phyloP scores from a whole-genome alignment of 257 asterid species.

The Primulina huaijiensis region DNA sequence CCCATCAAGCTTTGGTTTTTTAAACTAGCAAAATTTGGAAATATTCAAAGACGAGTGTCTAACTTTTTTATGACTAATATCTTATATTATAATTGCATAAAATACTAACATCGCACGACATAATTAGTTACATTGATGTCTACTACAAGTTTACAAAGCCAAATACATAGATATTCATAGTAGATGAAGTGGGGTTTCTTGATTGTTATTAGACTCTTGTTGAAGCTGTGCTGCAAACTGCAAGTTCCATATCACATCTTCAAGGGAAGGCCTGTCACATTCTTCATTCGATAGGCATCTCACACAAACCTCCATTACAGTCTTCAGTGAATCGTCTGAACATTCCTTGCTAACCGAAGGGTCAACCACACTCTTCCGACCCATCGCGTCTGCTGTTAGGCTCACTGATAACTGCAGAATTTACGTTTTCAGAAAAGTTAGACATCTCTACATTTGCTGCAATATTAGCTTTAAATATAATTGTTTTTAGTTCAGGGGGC shows the following conservation, averaged over 20 bases:
- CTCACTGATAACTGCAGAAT: slow-evolving; percentile 49
- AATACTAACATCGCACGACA: no score
- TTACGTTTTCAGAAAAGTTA: no score
- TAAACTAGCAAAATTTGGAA: no score
- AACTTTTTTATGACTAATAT: no score
- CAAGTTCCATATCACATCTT: slow-evolving; percentile 81
- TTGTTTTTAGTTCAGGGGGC: no score
- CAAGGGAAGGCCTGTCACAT: slow-evolving; percentile 65
- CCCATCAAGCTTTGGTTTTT: no score
- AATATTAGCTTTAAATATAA: background rate
- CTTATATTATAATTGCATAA: no score
- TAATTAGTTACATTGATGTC: no score
- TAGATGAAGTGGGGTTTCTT: background rate
- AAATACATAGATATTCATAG: no score
- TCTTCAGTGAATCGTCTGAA: slow-evolving; percentile 65
- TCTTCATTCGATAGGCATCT: slow-evolving; percentile 56
- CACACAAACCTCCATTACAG: slow-evolving; percentile 62
- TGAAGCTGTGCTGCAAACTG: slow-evolving; percentile 91
- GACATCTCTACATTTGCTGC: background rate
- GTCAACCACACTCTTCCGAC: slow-evolving; percentile 59
- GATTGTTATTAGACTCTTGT: slow-evolving; percentile 44
- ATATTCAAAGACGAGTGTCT: no score
- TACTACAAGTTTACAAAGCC: no score
- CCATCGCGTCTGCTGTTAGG: slow-evolving; percentile 47
- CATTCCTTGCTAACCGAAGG: slow-evolving; percentile 68